Base-by-base conservation (phyloP, 2,329 filamentous ascomycete species). In the Nannizziopsis barbatae region DNA sequence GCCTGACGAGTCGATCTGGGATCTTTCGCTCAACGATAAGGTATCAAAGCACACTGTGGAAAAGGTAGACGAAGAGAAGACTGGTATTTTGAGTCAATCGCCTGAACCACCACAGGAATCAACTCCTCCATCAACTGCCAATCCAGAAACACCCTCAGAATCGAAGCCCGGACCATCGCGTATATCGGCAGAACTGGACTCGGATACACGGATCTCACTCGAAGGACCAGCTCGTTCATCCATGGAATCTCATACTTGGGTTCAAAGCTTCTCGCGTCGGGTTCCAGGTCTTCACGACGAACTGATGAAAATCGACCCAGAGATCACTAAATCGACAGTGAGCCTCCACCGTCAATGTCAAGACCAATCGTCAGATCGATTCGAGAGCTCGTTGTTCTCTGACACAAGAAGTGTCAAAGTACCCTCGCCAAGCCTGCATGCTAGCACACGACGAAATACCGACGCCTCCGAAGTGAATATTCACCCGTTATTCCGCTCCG, bases 401-500 rank as follows among this genome's bases (percentile, higher is more conserved):
- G 47, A 49, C 5, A 10, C 27, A 10, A 18, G 47, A 9, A 38
- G 32, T n/a, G 30, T 42, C 14, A 27, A 40, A 42, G 36, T 40
- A 8, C 40, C 40, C n/a, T 51, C 49, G 5, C 49, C 49, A 14
- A 15, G 32, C 3, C n/a, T 37, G 14, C 17, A 31, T 3, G 38
- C 48, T 7, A 45, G 42, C 36, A 37, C 41, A 12, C 44, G 35
- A 32, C 44, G 36, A 12, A 20, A 32, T 37, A 20, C 14, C 36
- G 38, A 35, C 3, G 18, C 31, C 7, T 6, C 11, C 5, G 17
- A 41, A 31, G 38, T 41, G 3, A 33, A 49, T n/a, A 52, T 52
- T 37, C 50, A 52, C 30, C 50, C 50, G 6, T 42, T 52, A 12
- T 52, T 52, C 41, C 50, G 50, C 40, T 49, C 41, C 17, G 46